These are phyloP conservation scores for Alopecurus myosuroides DNA, from an alignment of 176 grass and related monocot species.

Conservation along the genomic window DNA sequence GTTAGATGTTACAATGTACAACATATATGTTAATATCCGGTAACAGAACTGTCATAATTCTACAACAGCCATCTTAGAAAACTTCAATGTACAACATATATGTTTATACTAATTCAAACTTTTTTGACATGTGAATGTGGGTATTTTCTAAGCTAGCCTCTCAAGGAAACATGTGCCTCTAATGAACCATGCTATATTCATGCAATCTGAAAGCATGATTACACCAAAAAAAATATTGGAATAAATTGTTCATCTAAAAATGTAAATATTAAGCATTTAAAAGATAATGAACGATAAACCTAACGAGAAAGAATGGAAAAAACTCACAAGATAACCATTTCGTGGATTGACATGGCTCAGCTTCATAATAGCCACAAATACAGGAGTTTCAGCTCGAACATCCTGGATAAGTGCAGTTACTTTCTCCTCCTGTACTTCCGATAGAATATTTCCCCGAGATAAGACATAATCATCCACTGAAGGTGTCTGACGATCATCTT, in stretches of 20 bases:
- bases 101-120: background rate
- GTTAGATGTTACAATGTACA: background rate
- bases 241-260: background rate
- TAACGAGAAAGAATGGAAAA: background rate
- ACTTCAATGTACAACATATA: background rate
- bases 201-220: background rate
- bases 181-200: background rate
- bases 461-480: background rate
- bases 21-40: background rate
- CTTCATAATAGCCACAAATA: slow-evolving; percentile 20
- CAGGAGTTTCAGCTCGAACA: slow-evolving; percentile 5
- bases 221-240: background rate
- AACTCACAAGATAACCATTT: background rate
- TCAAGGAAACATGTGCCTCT: background rate
- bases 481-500: background rate
- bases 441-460: background rate
- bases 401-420: slow-evolving; percentile 10
- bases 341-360: background rate
- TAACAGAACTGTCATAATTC: background rate
- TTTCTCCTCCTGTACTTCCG: background rate
- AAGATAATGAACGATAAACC: background rate
- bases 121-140: background rate
- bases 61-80: no score
- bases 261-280: background rate
- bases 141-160: background rate